Evolutionary conservation across 305 asterid species (phyloP).

Genomic region (Fraxinus paxiana): DNA sequence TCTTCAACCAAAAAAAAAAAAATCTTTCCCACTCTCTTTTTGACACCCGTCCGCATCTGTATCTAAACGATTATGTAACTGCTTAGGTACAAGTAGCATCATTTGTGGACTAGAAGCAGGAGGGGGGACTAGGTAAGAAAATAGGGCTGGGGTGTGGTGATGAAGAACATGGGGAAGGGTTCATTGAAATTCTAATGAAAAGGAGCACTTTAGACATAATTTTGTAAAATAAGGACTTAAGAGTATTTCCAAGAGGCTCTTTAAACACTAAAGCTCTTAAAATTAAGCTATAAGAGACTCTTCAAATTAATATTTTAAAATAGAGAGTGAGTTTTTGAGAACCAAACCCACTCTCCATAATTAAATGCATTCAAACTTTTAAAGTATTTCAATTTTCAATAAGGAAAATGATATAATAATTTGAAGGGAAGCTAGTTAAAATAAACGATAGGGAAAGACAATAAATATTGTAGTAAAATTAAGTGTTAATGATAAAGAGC

Average conservation of each 20-base stretch:
- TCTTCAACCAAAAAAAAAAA: no score
- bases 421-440: not conserved
- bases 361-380: not conserved
- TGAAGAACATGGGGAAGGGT: not conserved
- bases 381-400: not conserved
- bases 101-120: not conserved
- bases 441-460: not conserved
- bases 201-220: not conserved
- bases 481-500: no score
- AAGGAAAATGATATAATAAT: no score
- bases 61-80: no score
- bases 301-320: no score
- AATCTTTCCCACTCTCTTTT: no score
- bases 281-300: no score
- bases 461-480: not conserved
- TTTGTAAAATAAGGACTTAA: not conserved
- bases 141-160: not conserved
- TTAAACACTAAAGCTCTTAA: not conserved
- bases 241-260: not conserved
- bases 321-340: not conserved
- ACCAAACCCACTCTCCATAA: no score
- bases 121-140: not conserved
- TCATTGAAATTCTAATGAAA: not conserved
- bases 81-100: no score
- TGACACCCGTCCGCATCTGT: no score